Evolutionary conservation across 106 monocot species (phyloP).

Genomic region (Agapanthus africanus): DNA sequence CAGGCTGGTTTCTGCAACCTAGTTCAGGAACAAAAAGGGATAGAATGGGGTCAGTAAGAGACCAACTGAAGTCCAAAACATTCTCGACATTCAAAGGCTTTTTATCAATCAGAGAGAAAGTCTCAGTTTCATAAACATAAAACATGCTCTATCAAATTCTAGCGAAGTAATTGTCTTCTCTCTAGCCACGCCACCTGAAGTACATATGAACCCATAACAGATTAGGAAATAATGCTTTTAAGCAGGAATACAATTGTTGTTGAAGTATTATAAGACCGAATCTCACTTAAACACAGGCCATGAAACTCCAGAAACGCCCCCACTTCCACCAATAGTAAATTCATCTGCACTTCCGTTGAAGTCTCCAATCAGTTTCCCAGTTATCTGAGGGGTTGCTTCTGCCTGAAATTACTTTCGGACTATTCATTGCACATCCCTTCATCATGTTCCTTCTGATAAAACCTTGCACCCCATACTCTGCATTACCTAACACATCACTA

Average conservation of each 20-base stretch:
- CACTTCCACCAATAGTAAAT: constrained; percentile 48
- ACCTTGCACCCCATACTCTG: too few relatives aligned
- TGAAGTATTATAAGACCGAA: neutral
- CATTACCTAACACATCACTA: too few relatives aligned
- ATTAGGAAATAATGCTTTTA: neutral
- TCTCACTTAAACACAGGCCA: constrained; percentile 85
- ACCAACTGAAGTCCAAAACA: constrained; percentile 84
- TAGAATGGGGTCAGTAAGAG: constrained; percentile 74
- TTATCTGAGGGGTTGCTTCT: too few relatives aligned
- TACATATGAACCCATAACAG: neutral
- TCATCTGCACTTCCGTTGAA: constrained; percentile 92
- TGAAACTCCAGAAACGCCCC: constrained; percentile 66
- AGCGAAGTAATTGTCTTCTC: constrained; percentile 88
- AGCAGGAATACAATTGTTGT: too few relatives aligned
- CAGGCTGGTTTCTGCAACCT: constrained; percentile 81
- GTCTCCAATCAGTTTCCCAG: constrained; percentile 82
- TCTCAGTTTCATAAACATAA: constrained; percentile 84
- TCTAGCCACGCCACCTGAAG: constrained; percentile 84
- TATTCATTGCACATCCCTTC: too few relatives aligned
- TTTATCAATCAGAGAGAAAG: constrained; percentile 87
- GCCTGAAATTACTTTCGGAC: too few relatives aligned
- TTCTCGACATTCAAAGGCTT: constrained; percentile 85
- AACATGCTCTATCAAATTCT: constrained; percentile 83
- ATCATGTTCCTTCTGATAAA: too few relatives aligned
- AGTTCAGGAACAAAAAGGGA: constrained; percentile 66